Evolutionary conservation across 176 grass and related monocot genomes (phyloP), one percentile per base, ranked within the genome.

Genomic region (Bolboschoenus planiculmis): DNA sequence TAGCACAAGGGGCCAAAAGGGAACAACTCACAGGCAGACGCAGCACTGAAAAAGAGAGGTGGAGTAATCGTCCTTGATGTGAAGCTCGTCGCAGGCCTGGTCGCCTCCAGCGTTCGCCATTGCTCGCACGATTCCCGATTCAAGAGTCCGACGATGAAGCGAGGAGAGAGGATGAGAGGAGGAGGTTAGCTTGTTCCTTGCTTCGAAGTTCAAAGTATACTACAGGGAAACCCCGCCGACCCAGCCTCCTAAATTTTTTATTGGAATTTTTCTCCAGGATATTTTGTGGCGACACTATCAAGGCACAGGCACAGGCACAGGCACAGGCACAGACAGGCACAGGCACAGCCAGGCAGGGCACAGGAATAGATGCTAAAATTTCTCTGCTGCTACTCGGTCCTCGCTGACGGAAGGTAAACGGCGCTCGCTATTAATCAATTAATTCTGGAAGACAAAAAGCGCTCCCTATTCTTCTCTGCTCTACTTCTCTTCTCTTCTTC

Each of bases 21-120:
- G 39, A 40, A 16, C 0, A 56, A 88, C 92, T 93, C 82, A 99
- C 92, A 99, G 42, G 78, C 96, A 99, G 40, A 99, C 89, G 87
- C 91, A 95, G 81, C 96, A 95, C 82, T 91, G 80, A 77, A 99
- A 95, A 16, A 33, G 48, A 5, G 76, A 72, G 67, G 84, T 62
- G 42, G 85, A 67, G 39, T 71, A 54, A 75, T 87, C 84, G 40
- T 84, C 83, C 0, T 43, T 24, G 4, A 20, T 14, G 20, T 76
- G 44, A 20, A 76, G 26, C 1, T 82, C 21, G 24, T 64, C 79
- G 59, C 23, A 48, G 13, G 18, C 35, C 58, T 82, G 64, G 9
- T 63, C 57, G 23, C 21, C 58, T 63, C 53, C 78, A 11, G 20
- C n/a, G 13, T 30, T 57, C 39, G 56, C 79, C 79, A 82, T 82